These are phyloP conservation scores for Rhodotorula sp. DNA, from an alignment of 1,284 basidiomycete genomes.

Conservation along the genomic window DNA sequence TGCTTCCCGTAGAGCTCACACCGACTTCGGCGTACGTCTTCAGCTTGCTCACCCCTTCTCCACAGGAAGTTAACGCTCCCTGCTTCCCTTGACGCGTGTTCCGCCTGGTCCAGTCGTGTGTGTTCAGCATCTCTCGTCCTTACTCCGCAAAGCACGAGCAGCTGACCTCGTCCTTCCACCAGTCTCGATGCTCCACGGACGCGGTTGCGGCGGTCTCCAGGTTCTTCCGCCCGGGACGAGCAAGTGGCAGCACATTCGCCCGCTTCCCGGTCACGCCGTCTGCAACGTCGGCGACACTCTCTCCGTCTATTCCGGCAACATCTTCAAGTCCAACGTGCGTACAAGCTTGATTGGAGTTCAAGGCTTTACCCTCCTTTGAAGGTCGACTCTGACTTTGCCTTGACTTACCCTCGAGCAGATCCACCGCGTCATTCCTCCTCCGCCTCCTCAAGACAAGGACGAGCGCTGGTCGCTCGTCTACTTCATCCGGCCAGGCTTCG, in stretches of 20 bases:
- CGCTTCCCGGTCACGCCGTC: conserved; percentile 40
- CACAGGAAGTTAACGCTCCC: neutral
- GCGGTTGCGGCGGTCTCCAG: conserved; percentile 43
- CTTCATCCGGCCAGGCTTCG: conserved; percentile 22
- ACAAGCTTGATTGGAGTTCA: too few species aligned
- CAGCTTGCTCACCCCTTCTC: neutral
- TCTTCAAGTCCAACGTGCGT: conserved; percentile 26
- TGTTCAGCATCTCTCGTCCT: neutral
- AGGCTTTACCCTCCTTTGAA: neutral
- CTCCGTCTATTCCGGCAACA: conserved; percentile 49
- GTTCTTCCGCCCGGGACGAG: conserved; percentile 41
- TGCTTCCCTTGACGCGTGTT: too few species aligned
- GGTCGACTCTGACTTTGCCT: neutral
- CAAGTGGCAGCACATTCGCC: conserved; percentile 43
- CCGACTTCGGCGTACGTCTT: conserved; percentile 54
- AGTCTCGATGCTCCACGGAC: conserved; percentile 41
- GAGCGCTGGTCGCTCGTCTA: conserved; percentile 39
- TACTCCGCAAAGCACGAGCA: neutral
- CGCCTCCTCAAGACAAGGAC: conserved; percentile 25
- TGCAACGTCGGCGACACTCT: conserved; percentile 45
- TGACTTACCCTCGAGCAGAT: conserved; percentile 56
- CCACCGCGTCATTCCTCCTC: conserved; percentile 54
- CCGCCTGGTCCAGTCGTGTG: neutral
- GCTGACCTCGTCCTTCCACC: neutral
- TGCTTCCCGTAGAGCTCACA: conserved; percentile 41